Percentiles rank a stretch among this genome's conserved stretches.
Evolutionary conservation across 108 stramenopile genomes (phyloP).

Genomic region (Hondaea fermentalgiana): DNA sequence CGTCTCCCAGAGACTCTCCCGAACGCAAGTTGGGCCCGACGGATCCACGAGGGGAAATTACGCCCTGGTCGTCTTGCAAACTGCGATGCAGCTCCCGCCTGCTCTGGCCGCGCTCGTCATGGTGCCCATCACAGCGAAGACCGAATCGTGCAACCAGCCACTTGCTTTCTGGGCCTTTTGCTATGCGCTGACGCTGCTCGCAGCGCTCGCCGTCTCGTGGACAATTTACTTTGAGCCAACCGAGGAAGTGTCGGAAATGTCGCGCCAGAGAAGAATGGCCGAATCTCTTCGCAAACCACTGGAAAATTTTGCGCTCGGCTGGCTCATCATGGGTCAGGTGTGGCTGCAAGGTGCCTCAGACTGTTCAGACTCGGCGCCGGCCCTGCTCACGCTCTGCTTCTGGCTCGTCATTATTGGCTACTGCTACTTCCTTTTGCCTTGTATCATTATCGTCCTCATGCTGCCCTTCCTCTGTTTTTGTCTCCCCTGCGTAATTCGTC

Average conservation of each 20-base stretch:
- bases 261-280: background rate
- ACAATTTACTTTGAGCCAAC: background rate
- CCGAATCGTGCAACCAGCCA: constrained; percentile 4
- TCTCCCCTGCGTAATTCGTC: constrained; percentile 48
- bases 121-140: background rate
- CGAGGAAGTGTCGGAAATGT: background rate
- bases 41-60: background rate
- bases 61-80: background rate
- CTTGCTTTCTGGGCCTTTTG: background rate
- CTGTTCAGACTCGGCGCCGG: background rate
- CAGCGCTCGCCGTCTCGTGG: background rate
- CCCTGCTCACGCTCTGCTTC: constrained; percentile 36
- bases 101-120: background rate
- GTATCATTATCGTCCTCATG: constrained; percentile 40
- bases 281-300: constrained; percentile 13
- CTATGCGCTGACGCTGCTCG: background rate
- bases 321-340: constrained; percentile 49
- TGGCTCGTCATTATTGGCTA: constrained; percentile 43
- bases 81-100: background rate
- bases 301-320: constrained; percentile 37
- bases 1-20: background rate
- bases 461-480: constrained; percentile 52
- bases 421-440: constrained; percentile 47
- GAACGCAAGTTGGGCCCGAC: background rate
- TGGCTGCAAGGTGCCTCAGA: constrained; percentile 34